Percentiles rank a stretch among this genome's conserved stretches.
Conservation (phyloP, 441 rosid genomes). For the Lepidium campestre region DNA sequence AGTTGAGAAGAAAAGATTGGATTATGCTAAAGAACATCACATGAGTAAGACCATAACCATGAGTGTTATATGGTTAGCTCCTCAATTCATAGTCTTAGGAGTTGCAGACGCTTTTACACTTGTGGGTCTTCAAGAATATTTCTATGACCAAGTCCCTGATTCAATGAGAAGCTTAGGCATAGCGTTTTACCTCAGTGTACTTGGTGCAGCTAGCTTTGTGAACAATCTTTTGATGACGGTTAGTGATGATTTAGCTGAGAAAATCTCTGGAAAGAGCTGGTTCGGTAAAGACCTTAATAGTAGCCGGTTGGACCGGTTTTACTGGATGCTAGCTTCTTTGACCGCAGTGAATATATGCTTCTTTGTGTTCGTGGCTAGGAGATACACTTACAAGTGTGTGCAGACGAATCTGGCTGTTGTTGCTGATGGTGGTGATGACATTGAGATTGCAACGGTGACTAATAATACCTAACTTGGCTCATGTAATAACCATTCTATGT, state of each 20-base stretch:
- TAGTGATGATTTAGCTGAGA: conserved; percentile 46
- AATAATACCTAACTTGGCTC: neutral
- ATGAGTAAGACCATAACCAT: conserved; percentile 26
- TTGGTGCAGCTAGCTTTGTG: conserved; percentile 69
- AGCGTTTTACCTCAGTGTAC: conserved; percentile 68
- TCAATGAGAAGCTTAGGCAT: conserved; percentile 84
- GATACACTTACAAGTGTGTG: conserved; percentile 71
- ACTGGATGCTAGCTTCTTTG: conserved; percentile 60
- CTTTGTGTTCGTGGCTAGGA: conserved; percentile 55
- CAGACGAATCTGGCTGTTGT: conserved; percentile 47
- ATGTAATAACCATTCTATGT: neutral
- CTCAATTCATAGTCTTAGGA: conserved; percentile 60
- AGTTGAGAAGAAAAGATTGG: conserved; percentile 60
- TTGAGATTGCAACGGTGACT: conserved; percentile 19
- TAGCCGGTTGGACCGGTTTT: conserved; percentile 77
- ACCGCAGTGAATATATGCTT: conserved; percentile 42
- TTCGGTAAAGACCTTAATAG: conserved; percentile 73
- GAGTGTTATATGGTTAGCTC: conserved; percentile 72
- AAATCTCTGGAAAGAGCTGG: conserved; percentile 55
- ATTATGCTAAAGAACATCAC: conserved; percentile 34
- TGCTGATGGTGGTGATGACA: conserved; percentile 40
- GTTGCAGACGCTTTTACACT: conserved; percentile 64
- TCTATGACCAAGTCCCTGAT: conserved; percentile 87
- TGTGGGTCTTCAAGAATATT: conserved; percentile 82
- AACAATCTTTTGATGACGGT: conserved; percentile 65